A percentile compares a stretch with the other conserved stretches of the same genome.
These are phyloP conservation scores for Austroboletus novae-zelandiae DNA, from an alignment of 1,284 basidiomycete genomes.

Conservation along the genomic window DNA sequence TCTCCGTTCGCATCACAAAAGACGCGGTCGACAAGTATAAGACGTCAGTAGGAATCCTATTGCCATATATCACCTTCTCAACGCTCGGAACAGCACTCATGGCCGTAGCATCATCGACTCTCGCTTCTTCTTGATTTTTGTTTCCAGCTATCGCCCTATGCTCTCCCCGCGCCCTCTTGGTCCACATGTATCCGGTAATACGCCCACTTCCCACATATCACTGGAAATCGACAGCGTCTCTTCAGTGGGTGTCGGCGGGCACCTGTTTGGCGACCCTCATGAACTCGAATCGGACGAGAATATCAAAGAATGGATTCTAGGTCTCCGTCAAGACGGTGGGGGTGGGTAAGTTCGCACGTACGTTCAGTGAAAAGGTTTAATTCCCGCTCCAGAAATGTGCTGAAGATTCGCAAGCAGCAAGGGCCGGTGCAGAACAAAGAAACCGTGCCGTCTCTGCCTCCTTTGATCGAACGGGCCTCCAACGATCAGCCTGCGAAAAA, in stretches of 20 bases:
- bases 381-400: conserved; percentile 40
- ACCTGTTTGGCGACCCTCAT: conserved; percentile 45
- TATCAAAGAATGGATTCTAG: conserved; percentile 48
- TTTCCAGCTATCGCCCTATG: conserved; percentile 47
- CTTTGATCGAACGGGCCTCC: neutral
- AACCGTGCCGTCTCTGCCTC: neutral
- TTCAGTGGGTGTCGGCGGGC: conserved; percentile 34
- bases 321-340: conserved; percentile 50
- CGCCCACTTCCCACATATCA: conserved; percentile 36
- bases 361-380: conserved; percentile 6
- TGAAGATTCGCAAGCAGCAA: conserved; percentile 40
- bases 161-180: conserved; percentile 46
- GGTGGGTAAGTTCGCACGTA: conserved; percentile 44
- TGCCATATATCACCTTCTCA: neutral
- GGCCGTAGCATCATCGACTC: conserved; percentile 30
- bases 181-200: conserved; percentile 36
- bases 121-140: conserved; percentile 33
- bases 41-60: conserved; percentile 22
- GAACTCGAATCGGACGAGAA: conserved; percentile 39
- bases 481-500: conserved; percentile 2
- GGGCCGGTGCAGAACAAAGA: conserved; percentile 7
- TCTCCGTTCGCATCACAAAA: conserved; percentile 41
- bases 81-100: conserved; percentile 2
- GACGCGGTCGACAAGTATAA: conserved; percentile 35
- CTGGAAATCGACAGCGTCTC: conserved; percentile 47